Evolutionary conservation across 2,329 filamentous ascomycete genomes (phyloP), one percentile per base, ranked within the genome.

Genomic region (Trichoderma harzianum): DNA sequence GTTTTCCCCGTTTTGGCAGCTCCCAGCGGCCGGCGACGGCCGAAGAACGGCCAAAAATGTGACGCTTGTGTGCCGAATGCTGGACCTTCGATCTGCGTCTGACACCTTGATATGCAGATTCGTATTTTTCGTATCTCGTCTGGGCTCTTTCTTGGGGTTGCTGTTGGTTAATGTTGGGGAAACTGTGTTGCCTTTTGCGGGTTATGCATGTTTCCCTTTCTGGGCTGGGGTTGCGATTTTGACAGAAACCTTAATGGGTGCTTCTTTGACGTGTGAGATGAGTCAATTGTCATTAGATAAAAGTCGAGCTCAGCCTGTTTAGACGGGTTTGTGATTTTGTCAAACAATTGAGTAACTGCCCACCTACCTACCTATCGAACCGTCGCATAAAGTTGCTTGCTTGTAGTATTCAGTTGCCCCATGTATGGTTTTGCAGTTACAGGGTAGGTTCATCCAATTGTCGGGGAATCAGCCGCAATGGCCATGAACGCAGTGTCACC

Each of bases 1-100:
- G 51, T 28, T 55, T 55, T 34, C 64, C 64, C 64, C 64, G 51
- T 58, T 57, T 67, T 58, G n/a, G 34, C 24, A 51, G 26, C 64
- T 66, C 14, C 55, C 65, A 68, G 65, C 65, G 65, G 65, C 65
- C 65, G 65, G 65, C 36, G 34, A 68, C 65, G 65, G 65, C 65
- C 65, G 65, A 68, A 60, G 47, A 24, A 53, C 47, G 47, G 47
- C 47, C 5, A 14, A 53, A 24, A 24, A 1, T 53, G n/a, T 24
- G 47, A 53, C 47, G 21, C 47, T 53, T 11, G 47, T 11, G 11
- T 53, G 47, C 47, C 47, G 47, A 53, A 24, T 14, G 47, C 47
- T 65, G 43, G 62, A 14, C 7, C 12, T 34, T 24, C 53, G 43
- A 21, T 21, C 26, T 47, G 61, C 39, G 61, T 30, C 61, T 30